Evolutionary conservation across 352 stramenopile species (phyloP), one percentile per base, ranked within the genome.

Genomic region (Globisporangium abappressorium): DNA sequence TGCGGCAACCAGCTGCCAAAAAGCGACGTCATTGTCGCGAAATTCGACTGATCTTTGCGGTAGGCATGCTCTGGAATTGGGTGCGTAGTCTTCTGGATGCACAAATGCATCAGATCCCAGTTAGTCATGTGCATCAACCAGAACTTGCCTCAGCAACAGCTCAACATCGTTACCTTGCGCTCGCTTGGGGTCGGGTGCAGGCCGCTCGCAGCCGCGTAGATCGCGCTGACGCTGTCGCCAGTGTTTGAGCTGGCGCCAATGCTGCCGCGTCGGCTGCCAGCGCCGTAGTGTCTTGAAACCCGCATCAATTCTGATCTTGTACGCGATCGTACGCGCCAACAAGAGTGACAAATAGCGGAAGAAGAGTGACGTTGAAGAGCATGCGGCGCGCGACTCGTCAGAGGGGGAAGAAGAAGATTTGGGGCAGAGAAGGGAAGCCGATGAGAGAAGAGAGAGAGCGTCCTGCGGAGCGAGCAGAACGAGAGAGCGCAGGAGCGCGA

Each of bases 181-280:
- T 62, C 64, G 18, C 26, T 57, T 8, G 70, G 56, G 1, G 28
- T 24, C 20, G 73, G 56, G 8, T 67, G 22, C 15, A 75, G n/a
- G 2, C 73, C 73, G 43, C 73, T 78, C 24, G 68, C 73, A 3
- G 51, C 54, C 7, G 68, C 73, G 65, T 76, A 80, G 8, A 80
- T 60, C 2, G 70, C 65, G n/a, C 73, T 80, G 38, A 76, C 72
- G 22, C 34, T 34, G 15, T 70, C 28, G 15, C 18, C 51, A 46
- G 26, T 72, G 26, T 57, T 62, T 38, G 30, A 49, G 8, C 28
- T 30, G 22, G 14, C 22, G 15, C 7, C 11, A 30, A 51, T 41
- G n/a, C 36, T 24, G 20, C 34, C 30, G 36, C 56, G 56, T 9
- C 30, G 30, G 14, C 55, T 28, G 55, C 55, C 18, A 28, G 47